Conservation (phyloP, 2,329 filamentous ascomycete species). For the Colletotrichum sp. region DNA sequence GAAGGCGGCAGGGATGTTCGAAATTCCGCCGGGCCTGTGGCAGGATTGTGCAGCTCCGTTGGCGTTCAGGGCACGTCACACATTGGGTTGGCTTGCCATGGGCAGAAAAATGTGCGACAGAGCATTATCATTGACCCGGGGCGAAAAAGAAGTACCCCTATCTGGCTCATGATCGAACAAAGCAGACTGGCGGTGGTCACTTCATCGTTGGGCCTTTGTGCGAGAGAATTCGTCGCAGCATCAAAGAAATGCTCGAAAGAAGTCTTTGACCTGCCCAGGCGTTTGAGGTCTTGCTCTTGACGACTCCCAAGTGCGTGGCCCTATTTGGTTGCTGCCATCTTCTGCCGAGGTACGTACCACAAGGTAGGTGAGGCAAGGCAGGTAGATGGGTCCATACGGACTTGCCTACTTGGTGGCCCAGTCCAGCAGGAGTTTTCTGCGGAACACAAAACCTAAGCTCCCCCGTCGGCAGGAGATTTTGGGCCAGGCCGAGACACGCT, state of each 20-base stretch:
- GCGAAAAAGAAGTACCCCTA: too few relatives aligned
- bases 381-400: neutral
- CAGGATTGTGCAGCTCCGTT: too few relatives aligned
- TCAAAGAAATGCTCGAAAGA: neutral
- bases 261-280: neutral
- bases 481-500: neutral
- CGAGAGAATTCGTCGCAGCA: neutral
- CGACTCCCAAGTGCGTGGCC: neutral
- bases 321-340: neutral
- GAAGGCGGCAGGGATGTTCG: too few relatives aligned
- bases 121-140: neutral
- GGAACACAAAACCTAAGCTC: neutral
- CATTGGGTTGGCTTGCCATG: too few relatives aligned
- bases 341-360: neutral
- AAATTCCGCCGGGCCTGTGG: too few relatives aligned
- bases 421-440: neutral
- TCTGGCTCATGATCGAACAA: too few relatives aligned
- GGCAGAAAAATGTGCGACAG: neutral
- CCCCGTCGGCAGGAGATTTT: neutral
- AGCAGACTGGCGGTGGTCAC: neutral
- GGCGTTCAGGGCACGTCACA: too few relatives aligned
- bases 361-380: neutral
- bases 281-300: neutral
- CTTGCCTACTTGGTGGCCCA: neutral
- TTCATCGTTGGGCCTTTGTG: neutral